Base-by-base conservation (phyloP, 2,329 filamentous ascomycete species). In the Pseudogymnoascus verrucosus region DNA sequence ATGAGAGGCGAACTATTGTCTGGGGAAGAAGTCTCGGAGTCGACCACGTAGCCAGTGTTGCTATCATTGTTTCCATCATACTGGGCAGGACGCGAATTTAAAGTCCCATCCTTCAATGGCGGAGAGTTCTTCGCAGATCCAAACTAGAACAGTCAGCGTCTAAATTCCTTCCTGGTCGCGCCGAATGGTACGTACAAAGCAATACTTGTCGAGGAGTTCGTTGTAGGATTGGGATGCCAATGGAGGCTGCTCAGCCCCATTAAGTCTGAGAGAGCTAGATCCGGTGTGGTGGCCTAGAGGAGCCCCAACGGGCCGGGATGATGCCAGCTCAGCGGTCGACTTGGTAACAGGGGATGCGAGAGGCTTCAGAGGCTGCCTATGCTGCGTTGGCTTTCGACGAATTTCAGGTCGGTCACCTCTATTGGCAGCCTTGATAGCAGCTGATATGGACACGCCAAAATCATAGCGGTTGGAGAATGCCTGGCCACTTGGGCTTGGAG, bases 151-250 rank as follows among this genome's bases (percentile, higher is more conserved):
- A 65, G 69, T 65, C 68, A 75, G 81, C 77, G 81, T 78, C 76
- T 54, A 73, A 62, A 70, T 64, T 70, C 67, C 69, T 69, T 65
- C 67, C 65, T 61, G 16, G 62, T 36, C 68, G 71, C 68, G 66
- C 70, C 67, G 69, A 68, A 76, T 77, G 74, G 83, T 83, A 96
- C 93, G 87, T 93, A 97, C 93, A 86, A 98, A 99, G 84, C 95
- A 99, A 83, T 96, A 99, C 81, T 96, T 97, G 81, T 96, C 93
- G 76, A 99, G 89, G 68, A 99, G 84, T 78, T 99, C 95, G 78
- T 96, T 91, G 76, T 99, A 98, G 65, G 93, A 93, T 65, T 91
- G 87, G 68, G 92, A 96, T 65, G 93, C 85, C 68, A 96, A 88
- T 72, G 84, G 82, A 51, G 87, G 87, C 72, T 88, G 86, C 71